phyloP scores from a whole-genome alignment of 306 rosid species.

The Quercus ilex region DNA sequence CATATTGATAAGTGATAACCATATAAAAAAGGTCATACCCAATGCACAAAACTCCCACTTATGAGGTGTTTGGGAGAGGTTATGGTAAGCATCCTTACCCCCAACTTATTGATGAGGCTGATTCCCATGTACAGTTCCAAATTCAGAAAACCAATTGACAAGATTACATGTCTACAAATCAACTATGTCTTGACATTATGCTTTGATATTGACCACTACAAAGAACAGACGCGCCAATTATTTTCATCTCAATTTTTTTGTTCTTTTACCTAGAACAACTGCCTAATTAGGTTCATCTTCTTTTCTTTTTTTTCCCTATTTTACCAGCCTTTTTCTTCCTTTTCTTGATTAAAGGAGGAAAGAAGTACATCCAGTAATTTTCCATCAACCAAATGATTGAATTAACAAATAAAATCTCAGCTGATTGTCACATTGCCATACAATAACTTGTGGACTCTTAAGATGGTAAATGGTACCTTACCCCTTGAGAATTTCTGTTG shows the following conservation, averaged over 20 bases:
- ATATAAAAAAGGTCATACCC: too few relatives aligned
- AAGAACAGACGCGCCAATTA: background rate
- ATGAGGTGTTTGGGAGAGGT: too few relatives aligned
- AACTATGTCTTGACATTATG: background rate
- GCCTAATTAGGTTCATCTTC: background rate
- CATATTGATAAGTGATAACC: background rate
- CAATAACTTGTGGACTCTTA: conserved; percentile 10
- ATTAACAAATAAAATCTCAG: conserved; percentile 5
- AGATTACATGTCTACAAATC: background rate
- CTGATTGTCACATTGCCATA: background rate
- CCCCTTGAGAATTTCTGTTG: conserved; percentile 78
- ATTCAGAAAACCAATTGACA: background rate
- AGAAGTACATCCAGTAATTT: background rate
- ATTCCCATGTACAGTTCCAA: background rate
- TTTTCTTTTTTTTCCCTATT: background rate
- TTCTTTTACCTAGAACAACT: background rate
- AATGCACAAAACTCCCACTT: too few relatives aligned
- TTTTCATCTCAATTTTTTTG: too few relatives aligned
- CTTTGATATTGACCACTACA: background rate
- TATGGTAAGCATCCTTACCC: too few relatives aligned
- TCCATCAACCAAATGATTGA: background rate
- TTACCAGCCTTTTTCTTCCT: background rate
- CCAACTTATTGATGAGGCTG: too few relatives aligned
- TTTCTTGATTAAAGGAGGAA: background rate
- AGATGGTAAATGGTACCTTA: conserved; percentile 39